Conservation (phyloP, 1,284 basidiomycete species). For the Sporisorium sorghi region DNA sequence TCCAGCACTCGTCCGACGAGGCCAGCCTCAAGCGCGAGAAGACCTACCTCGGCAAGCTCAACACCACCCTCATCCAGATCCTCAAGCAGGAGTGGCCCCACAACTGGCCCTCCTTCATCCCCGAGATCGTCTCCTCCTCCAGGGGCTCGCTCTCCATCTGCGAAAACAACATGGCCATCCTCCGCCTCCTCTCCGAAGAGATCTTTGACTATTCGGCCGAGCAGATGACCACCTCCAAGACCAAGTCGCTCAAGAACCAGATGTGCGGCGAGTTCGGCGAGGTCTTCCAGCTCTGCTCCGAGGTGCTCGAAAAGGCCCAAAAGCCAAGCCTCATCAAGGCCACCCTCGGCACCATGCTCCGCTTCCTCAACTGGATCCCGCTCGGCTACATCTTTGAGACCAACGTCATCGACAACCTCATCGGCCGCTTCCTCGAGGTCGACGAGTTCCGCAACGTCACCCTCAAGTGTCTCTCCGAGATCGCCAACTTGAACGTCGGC, state of each 20-base stretch:
- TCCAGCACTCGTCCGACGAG: slow-evolving; percentile 87
- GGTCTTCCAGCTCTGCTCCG: slow-evolving; percentile 71
- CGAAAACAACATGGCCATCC: slow-evolving; percentile 99
- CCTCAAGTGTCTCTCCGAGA: slow-evolving; percentile 97
- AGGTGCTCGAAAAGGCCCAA: slow-evolving; percentile 96
- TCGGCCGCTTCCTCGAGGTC: slow-evolving; percentile 92
- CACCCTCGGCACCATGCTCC: slow-evolving; percentile 92
- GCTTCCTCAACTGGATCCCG: slow-evolving; percentile 99
- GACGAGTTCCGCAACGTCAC: slow-evolving; percentile 98
- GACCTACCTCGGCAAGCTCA: slow-evolving; percentile 96
- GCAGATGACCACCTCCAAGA: slow-evolving; percentile 98
- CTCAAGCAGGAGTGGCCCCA: slow-evolving; percentile 99
- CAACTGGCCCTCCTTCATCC: slow-evolving; percentile 98
- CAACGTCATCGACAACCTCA: slow-evolving; percentile 91
- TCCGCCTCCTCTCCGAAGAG: slow-evolving; percentile 96
- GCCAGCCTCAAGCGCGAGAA: slow-evolving; percentile 86
- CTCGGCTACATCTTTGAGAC: slow-evolving; percentile 99
- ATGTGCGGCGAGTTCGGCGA: slow-evolving; percentile 69
- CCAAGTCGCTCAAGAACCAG: slow-evolving; percentile 91
- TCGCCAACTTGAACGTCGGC: slow-evolving; percentile 85
- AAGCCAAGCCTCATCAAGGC: slow-evolving; percentile 95
- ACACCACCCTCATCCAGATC: slow-evolving; percentile 95
- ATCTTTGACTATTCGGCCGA: slow-evolving; percentile 99
- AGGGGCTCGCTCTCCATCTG: slow-evolving; percentile 95
- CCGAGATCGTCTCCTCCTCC: slow-evolving; percentile 96